Percentiles rank a stretch among this genome's conserved stretches.
Evolutionary conservation across 768 basidiomycete genomes (phyloP).

Genomic region (Cyclocybe cylindracea): DNA sequence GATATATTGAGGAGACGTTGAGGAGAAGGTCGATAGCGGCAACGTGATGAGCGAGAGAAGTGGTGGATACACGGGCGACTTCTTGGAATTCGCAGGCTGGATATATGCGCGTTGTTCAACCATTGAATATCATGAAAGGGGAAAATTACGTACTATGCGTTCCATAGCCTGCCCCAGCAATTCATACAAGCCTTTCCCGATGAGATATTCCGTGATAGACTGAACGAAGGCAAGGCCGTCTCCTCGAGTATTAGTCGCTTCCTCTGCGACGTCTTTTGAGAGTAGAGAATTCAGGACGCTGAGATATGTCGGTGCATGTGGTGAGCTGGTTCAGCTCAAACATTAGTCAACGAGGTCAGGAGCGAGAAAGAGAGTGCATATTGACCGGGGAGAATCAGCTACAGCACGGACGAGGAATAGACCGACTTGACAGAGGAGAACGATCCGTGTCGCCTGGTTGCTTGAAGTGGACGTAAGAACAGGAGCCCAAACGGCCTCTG

Average conservation of each 20-base stretch:
- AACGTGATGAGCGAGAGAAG: constrained; percentile 47
- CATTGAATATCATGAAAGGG: background rate
- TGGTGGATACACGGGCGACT: constrained; percentile 47
- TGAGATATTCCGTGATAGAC: constrained; percentile 44
- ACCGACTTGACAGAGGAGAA: constrained; percentile 52
- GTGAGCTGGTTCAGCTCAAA: constrained; percentile 38
- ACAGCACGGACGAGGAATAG: constrained; percentile 54
- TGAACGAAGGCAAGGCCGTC: constrained; percentile 30
- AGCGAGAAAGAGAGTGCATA: constrained; percentile 1
- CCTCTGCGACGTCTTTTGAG: constrained; percentile 22
- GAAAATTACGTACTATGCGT: constrained; percentile 47
- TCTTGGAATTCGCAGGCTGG: constrained; percentile 63
- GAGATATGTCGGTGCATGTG: constrained; percentile 47
- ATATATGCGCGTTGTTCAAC: background rate
- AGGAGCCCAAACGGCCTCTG: too few relatives aligned
- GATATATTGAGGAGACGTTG: constrained; percentile 23
- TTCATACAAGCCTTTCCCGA: constrained; percentile 47
- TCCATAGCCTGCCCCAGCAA: constrained; percentile 40
- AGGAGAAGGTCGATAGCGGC: constrained; percentile 35
- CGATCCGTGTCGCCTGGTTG: constrained; percentile 50
- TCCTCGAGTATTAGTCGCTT: constrained; percentile 23
- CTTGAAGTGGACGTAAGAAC: too few relatives aligned
- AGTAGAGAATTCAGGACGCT: constrained; percentile 51
- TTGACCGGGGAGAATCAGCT: constrained; percentile 52
- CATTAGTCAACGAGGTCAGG: background rate